A percentile compares a stretch with the other conserved stretches of the same genome.
Evolutionary conservation across 129 eudicot species (phyloP).

Genomic region (Escallonia rubra): DNA sequence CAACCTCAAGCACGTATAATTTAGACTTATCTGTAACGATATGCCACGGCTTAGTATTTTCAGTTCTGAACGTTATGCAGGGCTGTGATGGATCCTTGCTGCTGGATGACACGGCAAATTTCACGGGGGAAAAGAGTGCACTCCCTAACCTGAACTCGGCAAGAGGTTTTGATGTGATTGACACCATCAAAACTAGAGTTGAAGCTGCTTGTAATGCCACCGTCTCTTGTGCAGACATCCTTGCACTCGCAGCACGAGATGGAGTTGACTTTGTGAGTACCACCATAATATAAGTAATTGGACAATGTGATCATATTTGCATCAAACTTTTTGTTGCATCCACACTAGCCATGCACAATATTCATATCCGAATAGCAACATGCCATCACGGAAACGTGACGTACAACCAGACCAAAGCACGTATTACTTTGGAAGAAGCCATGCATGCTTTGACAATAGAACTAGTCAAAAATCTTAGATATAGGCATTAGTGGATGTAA

Average conservation of each 20-base stretch:
- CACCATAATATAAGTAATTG: no score
- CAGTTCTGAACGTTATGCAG: conserved; percentile 10
- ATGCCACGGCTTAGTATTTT: background rate
- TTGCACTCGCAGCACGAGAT: conserved; percentile 21
- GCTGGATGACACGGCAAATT: conserved; percentile 14
- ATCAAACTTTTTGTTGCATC: background rate
- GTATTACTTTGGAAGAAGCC: background rate
- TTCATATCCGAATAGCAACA: no score
- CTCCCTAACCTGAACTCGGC: conserved; percentile 21
- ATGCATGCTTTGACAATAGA: no score
- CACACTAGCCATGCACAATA: background rate
- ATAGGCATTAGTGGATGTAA: no score
- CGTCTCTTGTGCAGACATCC: conserved; percentile 33
- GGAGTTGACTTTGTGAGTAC: conserved; percentile 1
- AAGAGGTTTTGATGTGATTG: conserved; percentile 33
- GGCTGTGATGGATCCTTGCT: conserved; percentile 41
- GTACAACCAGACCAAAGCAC: no score
- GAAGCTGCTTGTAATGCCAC: conserved; percentile 29
- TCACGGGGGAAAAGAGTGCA: conserved; percentile 30
- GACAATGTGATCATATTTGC: no score
- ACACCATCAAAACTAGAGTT: conserved; percentile 28
- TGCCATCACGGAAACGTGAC: no score
- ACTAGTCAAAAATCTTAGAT: no score
- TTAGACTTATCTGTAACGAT: background rate
- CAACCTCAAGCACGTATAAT: no score